phyloP scores from a whole-genome alignment of 2,329 filamentous ascomycete species.

The Aspergillus hiratsukae region DNA sequence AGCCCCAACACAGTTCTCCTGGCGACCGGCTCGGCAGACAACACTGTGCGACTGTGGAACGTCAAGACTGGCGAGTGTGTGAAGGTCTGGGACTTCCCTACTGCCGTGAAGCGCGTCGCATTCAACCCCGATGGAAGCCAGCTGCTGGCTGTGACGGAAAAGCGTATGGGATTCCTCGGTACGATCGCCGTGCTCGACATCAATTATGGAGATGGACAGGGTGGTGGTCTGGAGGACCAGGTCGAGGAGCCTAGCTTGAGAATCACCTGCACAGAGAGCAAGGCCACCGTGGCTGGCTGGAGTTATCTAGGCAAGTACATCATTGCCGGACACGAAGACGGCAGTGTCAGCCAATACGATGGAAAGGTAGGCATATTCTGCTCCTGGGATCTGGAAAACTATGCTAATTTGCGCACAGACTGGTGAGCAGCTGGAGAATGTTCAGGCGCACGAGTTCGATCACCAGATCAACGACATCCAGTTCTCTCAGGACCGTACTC shows the following conservation, averaged over 20 bases:
- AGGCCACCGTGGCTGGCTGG: slow-evolving; percentile 96
- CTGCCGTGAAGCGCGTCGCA: slow-evolving; percentile 95
- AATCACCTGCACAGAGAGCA: slow-evolving; percentile 92
- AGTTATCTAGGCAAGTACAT: slow-evolving; percentile 94
- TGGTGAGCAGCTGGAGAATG: slow-evolving; percentile 75
- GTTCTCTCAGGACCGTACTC: slow-evolving; percentile 88
- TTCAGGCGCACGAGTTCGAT: slow-evolving; percentile 80
- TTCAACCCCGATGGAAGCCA: slow-evolving; percentile 91
- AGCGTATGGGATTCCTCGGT: slow-evolving; percentile 93
- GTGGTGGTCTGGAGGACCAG: slow-evolving; percentile 65
- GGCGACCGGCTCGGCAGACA: slow-evolving; percentile 94
- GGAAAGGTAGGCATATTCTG: slow-evolving; percentile 60
- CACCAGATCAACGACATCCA: slow-evolving; percentile 85
- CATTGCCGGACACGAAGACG: slow-evolving; percentile 95
- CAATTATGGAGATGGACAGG: slow-evolving; percentile 62
- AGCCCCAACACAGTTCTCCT: slow-evolving; percentile 88
- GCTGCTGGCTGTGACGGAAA: slow-evolving; percentile 92
- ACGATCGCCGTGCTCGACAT: slow-evolving; percentile 93
- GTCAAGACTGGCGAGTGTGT: slow-evolving; percentile 86
- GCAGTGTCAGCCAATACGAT: slow-evolving; percentile 85
- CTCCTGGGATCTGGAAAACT: background rate
- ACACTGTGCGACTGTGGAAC: slow-evolving; percentile 97
- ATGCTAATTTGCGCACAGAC: slow-evolving; percentile 46
- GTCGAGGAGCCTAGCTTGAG: slow-evolving; percentile 74
- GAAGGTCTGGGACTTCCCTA: slow-evolving; percentile 97